Percentiles rank a stretch among this genome's conserved stretches.
These are phyloP conservation scores for Fusarium sp. DNA, from an alignment of 2,329 filamentous ascomycete genomes.

Conservation along the genomic window DNA sequence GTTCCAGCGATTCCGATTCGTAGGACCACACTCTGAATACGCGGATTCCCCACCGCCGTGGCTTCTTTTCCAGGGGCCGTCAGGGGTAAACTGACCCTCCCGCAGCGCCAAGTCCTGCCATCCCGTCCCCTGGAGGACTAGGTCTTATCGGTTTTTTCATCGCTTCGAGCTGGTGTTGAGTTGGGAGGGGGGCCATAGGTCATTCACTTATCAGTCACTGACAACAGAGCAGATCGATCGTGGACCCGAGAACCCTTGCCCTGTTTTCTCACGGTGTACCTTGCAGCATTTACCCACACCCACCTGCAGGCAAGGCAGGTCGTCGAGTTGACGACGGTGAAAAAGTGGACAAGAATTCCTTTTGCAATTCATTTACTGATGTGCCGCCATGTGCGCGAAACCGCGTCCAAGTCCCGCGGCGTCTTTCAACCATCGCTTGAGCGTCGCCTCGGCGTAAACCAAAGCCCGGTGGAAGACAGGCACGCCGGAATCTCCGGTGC, in stretches of 20 bases:
- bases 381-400: background rate
- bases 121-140: constrained; percentile 23
- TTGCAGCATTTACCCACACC: constrained; percentile 35
- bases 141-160: constrained; percentile 16
- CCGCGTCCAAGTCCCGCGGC: background rate
- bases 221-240: constrained; percentile 31
- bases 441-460: background rate
- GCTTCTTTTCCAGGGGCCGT: constrained; percentile 22
- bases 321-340: constrained; percentile 13
- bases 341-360: constrained; percentile 22
- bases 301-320: constrained; percentile 18
- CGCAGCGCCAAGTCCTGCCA: constrained; percentile 29
- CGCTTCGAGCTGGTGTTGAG: constrained; percentile 12
- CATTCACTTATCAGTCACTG: constrained; percentile 3
- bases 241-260: constrained; percentile 23
- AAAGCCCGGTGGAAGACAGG: background rate
- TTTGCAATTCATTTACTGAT: background rate
- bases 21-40: constrained; percentile 18
- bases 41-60: constrained; percentile 22
- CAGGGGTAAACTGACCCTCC: constrained; percentile 31
- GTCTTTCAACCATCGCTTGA: background rate
- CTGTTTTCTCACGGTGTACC: constrained; percentile 29
- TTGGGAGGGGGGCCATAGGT: background rate
- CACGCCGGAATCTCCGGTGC: constrained; percentile 30
- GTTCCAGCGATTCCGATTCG: constrained; percentile 22